Conservation (phyloP, 768 basidiomycete species). For the Kwoniella heveanensis region DNA sequence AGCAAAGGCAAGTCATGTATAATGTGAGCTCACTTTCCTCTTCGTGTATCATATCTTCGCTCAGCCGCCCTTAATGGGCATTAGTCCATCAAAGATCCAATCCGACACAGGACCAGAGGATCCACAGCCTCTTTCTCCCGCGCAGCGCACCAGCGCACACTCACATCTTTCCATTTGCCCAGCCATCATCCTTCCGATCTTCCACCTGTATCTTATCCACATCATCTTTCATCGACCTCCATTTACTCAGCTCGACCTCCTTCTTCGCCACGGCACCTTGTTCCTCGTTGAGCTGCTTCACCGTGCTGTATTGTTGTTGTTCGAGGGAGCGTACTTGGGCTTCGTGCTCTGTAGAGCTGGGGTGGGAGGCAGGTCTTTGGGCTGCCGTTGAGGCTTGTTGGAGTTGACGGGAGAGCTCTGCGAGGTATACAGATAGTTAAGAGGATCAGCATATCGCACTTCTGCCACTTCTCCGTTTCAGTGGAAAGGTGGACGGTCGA, state of each 20-base stretch:
- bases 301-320: constrained; percentile 32
- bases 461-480: too few species aligned
- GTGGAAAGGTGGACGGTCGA: too few species aligned
- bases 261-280: constrained; percentile 36
- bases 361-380: constrained; percentile 38
- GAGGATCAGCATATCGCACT: not conserved
- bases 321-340: constrained; percentile 36
- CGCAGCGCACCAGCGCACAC: constrained; percentile 5
- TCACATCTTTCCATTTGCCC: constrained; percentile 40
- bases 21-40: too few species aligned
- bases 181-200: constrained; percentile 25
- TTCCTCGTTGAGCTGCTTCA: constrained; percentile 44
- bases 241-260: constrained; percentile 40
- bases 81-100: too few species aligned
- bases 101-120: too few species aligned
- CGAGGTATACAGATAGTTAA: not conserved
- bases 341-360: constrained; percentile 38
- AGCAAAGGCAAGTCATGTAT: too few species aligned
- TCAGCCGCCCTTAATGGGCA: too few species aligned
- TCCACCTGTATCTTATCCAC: constrained; percentile 36
- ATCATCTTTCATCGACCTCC: constrained; percentile 38
- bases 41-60: too few species aligned
- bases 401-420: constrained; percentile 36
- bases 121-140: too few species aligned
- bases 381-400: constrained; percentile 34